Evolutionary conservation across 805 yeast species (phyloP), one percentile per base, ranked within the genome.

Genomic region (Kodamaea jinghongensis): DNA sequence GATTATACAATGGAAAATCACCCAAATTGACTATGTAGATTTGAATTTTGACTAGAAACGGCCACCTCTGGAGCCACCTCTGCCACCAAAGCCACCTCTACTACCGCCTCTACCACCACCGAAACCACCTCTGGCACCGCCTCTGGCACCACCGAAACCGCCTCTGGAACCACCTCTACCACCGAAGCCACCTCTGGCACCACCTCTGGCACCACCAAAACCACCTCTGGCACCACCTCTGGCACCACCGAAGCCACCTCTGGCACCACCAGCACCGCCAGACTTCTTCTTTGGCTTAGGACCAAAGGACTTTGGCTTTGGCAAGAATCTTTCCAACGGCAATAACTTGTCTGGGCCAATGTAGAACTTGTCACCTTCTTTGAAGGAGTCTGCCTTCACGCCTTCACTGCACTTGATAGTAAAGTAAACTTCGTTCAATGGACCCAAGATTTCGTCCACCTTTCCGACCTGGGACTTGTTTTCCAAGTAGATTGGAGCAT

Each of bases 401-500:
- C 99, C 99, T 61, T 93, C 99, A 38, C 86, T 75, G 42, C 97
- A 93, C 70, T 93, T 93, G 54, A 93, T 82, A 28, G 99, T 93
- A 77, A 93, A 93, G 62, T 78, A 91, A n/a, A 93, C 97, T 69
- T 93, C 99, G 62, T 93, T 93, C 61, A 93, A 70, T 34, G 99
- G 98, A 37, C 99, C 99, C 52, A 93, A 76, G 48, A 93, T 93
- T 74, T 93, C 99, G 63, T 93, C 99, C 43, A 93, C 96, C 66
- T 93, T 93, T 56, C 99, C 99, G 34, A 93, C 82, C 60, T 85
- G 93, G 17, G 96, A 84, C 68, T 93, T 93, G 76, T 93, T 91
- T 64, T 93, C 98, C 53, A 93, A 76, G 65, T 84, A 93, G 55
- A 93, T 90, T 61, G 99, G 99, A 17, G 99, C 99, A 70, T 93